Conservation (phyloP, 75 land plant species). For the Picea sitchensis region DNA sequence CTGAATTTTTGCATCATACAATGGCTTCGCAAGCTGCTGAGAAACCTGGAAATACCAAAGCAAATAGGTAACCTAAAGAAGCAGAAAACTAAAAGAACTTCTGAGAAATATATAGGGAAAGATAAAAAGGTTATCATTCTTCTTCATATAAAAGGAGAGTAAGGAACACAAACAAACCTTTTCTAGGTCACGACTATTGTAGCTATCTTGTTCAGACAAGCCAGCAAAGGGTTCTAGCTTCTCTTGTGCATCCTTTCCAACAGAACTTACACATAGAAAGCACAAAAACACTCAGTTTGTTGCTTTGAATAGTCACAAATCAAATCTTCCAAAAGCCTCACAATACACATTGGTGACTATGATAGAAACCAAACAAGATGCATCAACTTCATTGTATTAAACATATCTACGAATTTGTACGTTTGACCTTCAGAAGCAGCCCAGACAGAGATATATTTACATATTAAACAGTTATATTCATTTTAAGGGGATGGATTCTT, state of each 20-base stretch:
- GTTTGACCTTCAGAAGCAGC: too few species aligned
- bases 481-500: too few species aligned
- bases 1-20: slow-evolving; percentile 83
- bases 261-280: slow-evolving; percentile 35
- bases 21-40: slow-evolving; percentile 81
- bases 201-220: slow-evolving; percentile 74
- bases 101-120: background rate
- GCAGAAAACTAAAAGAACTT: background rate
- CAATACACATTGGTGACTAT: too few species aligned
- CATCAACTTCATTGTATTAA: too few species aligned
- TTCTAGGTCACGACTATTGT: slow-evolving; percentile 90
- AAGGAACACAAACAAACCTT: slow-evolving; percentile 47
- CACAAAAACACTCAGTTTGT: background rate
- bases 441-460: too few species aligned
- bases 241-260: slow-evolving; percentile 58
- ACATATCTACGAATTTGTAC: too few species aligned
- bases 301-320: background rate
- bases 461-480: too few species aligned
- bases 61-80: slow-evolving; percentile 1
- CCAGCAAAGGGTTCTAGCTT: slow-evolving; percentile 69
- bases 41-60: slow-evolving; percentile 44
- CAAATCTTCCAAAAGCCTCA: background rate
- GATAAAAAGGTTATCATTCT: slow-evolving; percentile 5
- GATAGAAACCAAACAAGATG: too few species aligned
- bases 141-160: background rate